Evolutionary conservation across 2,329 filamentous ascomycete genomes (phyloP), one percentile per base, ranked within the genome.

Genomic region (Graphilbum sp.): DNA sequence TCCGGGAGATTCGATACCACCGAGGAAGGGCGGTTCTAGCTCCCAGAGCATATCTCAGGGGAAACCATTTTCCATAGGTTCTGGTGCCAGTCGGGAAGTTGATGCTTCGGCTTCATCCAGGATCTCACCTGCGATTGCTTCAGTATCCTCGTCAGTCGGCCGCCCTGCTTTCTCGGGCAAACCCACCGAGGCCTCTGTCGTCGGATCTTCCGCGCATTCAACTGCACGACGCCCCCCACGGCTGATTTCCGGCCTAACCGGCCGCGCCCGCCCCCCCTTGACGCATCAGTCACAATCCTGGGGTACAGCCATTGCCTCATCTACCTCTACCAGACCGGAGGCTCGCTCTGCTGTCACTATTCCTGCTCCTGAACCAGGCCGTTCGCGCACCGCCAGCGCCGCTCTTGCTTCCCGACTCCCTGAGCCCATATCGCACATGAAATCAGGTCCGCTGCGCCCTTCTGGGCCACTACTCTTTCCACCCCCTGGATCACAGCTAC

Each of bases 201-300:
- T 11, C 24, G 20, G 9, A 21, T 13, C 25, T 21, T n/a, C 10
- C 38, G 0, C 16, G 25, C 5, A 36, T 11, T 16, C 34, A 8
- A 15, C 48, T 46, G 17, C 35, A n/a, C 7, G 27, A 12, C 27
- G 23, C 23, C 23, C 7, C 7, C 23, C 12, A n/a, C n/a, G n/a
- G n/a, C n/a, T n/a, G n/a, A n/a, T 23, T 38, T 3, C 30, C 35
- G 5, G 29, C 24, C 5, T 34, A 36, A 16, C 23, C 35, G 21
- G 30, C 46, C 47, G 49, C 32, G 35, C 45, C 20, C 56, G 54
- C 32, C 56, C 58, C n/a, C 53, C 54, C 17, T 47, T 63, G 5
- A 57, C 54, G 27, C 58, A 63, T 25, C 60, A 63, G 48, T 56
- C 58, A 10, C 63, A 60, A 41, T 59, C 61, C 44, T 61, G 59